A percentile compares a stretch with the other conserved stretches of the same genome.
Evolutionary conservation across 148 eudicot species (phyloP).

Genomic region (Linanthus parryae): DNA sequence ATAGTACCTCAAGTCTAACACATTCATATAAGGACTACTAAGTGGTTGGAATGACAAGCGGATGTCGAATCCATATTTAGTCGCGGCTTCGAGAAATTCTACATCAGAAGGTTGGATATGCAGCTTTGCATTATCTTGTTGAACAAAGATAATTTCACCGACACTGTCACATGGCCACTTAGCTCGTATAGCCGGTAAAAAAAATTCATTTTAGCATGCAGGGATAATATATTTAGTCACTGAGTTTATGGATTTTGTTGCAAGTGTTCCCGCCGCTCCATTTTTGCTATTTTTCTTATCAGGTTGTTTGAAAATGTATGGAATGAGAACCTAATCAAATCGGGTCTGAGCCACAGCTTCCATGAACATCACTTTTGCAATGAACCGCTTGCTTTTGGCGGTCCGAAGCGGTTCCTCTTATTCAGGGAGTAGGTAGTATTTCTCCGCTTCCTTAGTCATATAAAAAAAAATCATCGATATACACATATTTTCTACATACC

Average conservation of each 20-base stretch:
- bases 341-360: too few species aligned
- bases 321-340: too few species aligned
- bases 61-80: not conserved
- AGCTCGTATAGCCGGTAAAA: not conserved
- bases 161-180: not conserved
- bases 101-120: not conserved
- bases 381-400: too few species aligned
- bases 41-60: not conserved
- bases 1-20: conserved; percentile 6
- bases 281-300: too few species aligned
- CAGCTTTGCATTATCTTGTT: not conserved
- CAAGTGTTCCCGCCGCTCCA: not conserved
- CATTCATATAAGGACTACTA: conserved; percentile 10
- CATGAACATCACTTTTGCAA: too few species aligned
- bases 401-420: too few species aligned
- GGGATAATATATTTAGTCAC: not conserved
- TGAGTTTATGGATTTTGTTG: not conserved
- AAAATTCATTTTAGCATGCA: too few species aligned
- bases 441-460: too few species aligned
- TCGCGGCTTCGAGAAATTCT: not conserved
- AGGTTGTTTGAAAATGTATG: too few species aligned
- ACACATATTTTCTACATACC: too few species aligned
- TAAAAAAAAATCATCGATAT: too few species aligned
- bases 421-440: too few species aligned
- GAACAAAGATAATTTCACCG: conserved; percentile 1